Evolutionary conservation across 2,329 filamentous ascomycete genomes (phyloP), one percentile per base, ranked within the genome.

Genomic region (Monosporascus ibericus): DNA sequence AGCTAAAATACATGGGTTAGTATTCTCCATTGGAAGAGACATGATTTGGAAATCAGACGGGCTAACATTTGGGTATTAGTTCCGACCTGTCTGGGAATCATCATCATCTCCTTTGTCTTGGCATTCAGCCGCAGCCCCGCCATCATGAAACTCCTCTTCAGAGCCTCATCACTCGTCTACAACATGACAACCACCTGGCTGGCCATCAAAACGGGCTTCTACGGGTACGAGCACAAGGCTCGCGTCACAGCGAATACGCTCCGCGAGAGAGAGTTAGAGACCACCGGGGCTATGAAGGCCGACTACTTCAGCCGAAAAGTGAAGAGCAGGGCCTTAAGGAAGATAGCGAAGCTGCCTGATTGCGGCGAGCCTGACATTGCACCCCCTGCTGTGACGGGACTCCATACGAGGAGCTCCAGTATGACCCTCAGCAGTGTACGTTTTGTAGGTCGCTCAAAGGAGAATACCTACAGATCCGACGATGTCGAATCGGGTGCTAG

Each of bases 1-100:
- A 63, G 42, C 38, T 62, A 20, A 49, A 44, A 6, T 51, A 54
- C 7, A 63, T 61, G 47, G 54, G 61, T 63, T 55, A 48, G 59
- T 50, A 17, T 17, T 25, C 27, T 17, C 48, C 18, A 6, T 15
- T 3, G 5, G 34, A 44, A 4, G n/a, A 38, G 2, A 17, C 9
- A 40, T 2, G 18, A 6, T 24, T 34, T 34, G 30, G 9, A 34
- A 34, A 17, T 22, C 40, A 22, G 30, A 40, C 34, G 27, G 42
- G 17, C 34, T n/a, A 18, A 30, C 6, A 17, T 6, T 18, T 17
- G n/a, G 17, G n/a, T 34, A 37, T 27, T n/a, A 48, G 50, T 48
- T 37, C 44, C 38, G 20, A 48, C 34, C 25, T 42, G 20, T 14
- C n/a, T 52, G 8, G 49, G 24, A 7, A 39, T 51, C 3, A 50